A percentile compares a stretch with the other conserved stretches of the same genome.
phyloP scores from a whole-genome alignment of 805 yeast genomes.

The Hanseniaspora lindneri region DNA sequence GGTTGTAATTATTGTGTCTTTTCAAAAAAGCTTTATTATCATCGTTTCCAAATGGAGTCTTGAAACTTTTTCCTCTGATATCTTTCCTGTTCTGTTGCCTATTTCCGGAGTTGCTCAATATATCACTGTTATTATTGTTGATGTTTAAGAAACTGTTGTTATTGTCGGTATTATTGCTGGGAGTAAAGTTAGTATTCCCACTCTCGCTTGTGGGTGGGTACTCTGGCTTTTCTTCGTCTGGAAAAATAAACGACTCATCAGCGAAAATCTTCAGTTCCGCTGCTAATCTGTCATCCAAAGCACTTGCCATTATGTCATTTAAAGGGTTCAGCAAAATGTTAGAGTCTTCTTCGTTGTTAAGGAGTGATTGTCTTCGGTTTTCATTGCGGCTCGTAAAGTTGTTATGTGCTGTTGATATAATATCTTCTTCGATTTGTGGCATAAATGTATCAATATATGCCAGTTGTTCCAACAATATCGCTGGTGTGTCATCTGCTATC shows the following conservation, averaged over 20 bases:
- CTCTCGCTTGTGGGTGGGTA: slow-evolving; percentile 19
- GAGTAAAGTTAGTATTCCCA: slow-evolving; percentile 3
- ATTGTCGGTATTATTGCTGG: slow-evolving; percentile 17
- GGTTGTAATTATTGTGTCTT: slow-evolving; percentile 6
- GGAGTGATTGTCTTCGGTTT: too few relatives aligned
- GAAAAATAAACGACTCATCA: slow-evolving; percentile 66
- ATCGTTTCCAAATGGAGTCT: slow-evolving; percentile 6
- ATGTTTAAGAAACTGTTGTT: slow-evolving; percentile 12
- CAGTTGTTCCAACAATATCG: slow-evolving; percentile 53
- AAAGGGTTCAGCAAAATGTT: neutral
- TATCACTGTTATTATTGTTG: neutral
- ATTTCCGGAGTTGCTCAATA: neutral
- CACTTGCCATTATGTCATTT: slow-evolving; percentile 6
- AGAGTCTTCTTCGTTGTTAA: too few relatives aligned
- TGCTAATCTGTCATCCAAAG: slow-evolving; percentile 40
- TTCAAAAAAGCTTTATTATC: slow-evolving; percentile 13
- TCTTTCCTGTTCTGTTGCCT: slow-evolving; percentile 3
- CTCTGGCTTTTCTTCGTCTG: slow-evolving; percentile 60
- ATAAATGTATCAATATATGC: slow-evolving; percentile 71
- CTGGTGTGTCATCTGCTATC: slow-evolving; percentile 27
- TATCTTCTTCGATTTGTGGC: slow-evolving; percentile 38
- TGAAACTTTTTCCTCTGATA: slow-evolving; percentile 8
- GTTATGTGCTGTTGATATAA: slow-evolving; percentile 21
- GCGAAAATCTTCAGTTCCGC: slow-evolving; percentile 73
- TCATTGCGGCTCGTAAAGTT: neutral